Conservation (phyloP, 2,329 filamentous ascomycete species). For the Penicillium sp. region DNA sequence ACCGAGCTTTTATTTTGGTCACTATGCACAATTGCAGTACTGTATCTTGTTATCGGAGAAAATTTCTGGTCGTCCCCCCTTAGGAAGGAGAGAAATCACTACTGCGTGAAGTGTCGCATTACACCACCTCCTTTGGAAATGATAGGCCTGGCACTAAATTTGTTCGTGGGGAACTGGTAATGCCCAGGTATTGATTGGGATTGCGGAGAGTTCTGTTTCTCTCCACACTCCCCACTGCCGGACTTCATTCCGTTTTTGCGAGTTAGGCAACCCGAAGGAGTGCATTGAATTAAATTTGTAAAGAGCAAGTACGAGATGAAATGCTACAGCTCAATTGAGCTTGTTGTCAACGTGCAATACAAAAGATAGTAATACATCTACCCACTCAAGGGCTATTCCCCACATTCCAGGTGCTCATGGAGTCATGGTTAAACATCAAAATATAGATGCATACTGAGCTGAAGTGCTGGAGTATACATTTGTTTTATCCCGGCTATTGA, state of each 20-base stretch:
- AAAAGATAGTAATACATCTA: no score
- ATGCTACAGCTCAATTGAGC: no score
- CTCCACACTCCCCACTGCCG: not conserved
- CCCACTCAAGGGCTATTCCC: no score
- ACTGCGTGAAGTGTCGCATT: not conserved
- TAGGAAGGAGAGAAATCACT: not conserved
- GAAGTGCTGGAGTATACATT: no score
- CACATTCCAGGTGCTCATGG: no score
- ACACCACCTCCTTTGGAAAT: not conserved
- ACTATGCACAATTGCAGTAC: not conserved
- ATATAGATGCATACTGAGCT: no score
- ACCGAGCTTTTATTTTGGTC: not conserved
- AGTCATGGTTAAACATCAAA: no score
- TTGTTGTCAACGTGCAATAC: no score
- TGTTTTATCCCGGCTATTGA: no score
- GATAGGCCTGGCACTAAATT: not conserved
- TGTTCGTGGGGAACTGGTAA: not conserved
- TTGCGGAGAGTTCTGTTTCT: not conserved
- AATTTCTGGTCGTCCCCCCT: not conserved
- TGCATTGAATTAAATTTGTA: not conserved
- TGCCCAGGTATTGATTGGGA: not conserved
- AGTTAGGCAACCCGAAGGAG: not conserved
- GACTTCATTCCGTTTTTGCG: not conserved
- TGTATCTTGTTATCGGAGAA: not conserved
- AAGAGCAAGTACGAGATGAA: no score